A percentile compares a stretch with the other conserved stretches of the same genome.
These are phyloP conservation scores for Jacaranda copaia DNA, from an alignment of 257 asterid species.

Conservation along the genomic window DNA sequence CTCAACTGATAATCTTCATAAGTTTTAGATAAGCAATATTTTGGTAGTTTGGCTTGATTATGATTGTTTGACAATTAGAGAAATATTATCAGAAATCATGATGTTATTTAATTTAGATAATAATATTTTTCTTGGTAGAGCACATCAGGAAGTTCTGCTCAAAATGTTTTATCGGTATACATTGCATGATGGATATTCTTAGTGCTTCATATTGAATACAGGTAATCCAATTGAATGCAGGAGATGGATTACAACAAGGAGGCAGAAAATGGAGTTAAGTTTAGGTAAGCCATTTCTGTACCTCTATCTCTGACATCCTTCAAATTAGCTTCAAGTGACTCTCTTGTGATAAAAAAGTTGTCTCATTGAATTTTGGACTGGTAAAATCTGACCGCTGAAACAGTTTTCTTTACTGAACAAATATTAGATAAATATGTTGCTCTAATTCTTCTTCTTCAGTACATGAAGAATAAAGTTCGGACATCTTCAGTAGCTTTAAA, in stretches of 20 bases:
- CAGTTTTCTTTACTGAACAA: not conserved
- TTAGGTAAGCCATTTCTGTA: constrained; percentile 60
- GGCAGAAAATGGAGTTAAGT: constrained; percentile 87
- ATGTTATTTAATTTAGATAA: constrained; percentile 17
- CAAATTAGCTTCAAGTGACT: constrained; percentile 22
- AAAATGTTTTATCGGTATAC: constrained; percentile 26
- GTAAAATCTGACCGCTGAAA: constrained; percentile 8
- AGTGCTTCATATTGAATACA: constrained; percentile 96
- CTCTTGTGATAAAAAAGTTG: constrained; percentile 3
- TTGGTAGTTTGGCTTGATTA: constrained; percentile 30
- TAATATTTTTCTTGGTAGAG: constrained; percentile 25
- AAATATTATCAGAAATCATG: not conserved
- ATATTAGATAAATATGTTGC: constrained; percentile 18
- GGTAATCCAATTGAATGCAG: constrained; percentile 99
- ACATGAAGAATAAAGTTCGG: not conserved
- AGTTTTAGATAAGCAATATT: constrained; percentile 5
- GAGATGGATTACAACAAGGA: constrained; percentile 94
- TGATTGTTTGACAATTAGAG: constrained; percentile 3
- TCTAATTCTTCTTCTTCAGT: not conserved
- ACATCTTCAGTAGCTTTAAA: not conserved
- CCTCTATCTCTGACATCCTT: constrained; percentile 21
- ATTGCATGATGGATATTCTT: constrained; percentile 72
- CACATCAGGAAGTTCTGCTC: constrained; percentile 24
- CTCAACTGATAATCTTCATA: constrained; percentile 17
- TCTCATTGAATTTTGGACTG: not conserved